Evolutionary conservation across 176 grass and related monocot species (phyloP).

Genomic region (Avena eriantha): DNA sequence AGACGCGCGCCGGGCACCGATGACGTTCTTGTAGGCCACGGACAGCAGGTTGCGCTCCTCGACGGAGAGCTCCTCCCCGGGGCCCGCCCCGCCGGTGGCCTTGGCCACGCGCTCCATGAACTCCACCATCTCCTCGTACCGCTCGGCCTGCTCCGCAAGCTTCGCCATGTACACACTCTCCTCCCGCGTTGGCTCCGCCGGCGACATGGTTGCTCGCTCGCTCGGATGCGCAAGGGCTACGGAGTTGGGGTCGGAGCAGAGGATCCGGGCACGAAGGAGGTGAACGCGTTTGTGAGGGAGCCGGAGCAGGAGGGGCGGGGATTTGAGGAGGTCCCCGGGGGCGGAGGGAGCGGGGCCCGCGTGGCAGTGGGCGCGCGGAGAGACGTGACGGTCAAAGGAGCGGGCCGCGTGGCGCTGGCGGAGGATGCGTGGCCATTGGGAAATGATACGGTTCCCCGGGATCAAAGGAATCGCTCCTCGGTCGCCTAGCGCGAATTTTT

Average conservation of each 20-base stretch:
- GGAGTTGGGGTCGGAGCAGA: neutral
- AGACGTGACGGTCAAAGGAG: constrained; percentile 35
- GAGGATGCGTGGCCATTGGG: neutral
- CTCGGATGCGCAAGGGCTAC: neutral
- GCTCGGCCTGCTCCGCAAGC: constrained; percentile 88
- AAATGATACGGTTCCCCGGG: too few relatives aligned
- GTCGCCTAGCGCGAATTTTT: too few relatives aligned
- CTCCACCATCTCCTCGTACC: constrained; percentile 94
- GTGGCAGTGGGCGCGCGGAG: constrained; percentile 24
- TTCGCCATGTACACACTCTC: constrained; percentile 94
- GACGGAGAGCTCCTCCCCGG: constrained; percentile 72
- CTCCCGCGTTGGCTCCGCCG: constrained; percentile 64
- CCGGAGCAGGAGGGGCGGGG: constrained; percentile 12
- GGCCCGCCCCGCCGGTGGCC: constrained; percentile 51
- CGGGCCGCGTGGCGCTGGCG: constrained; percentile 23
- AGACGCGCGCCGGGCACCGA: constrained; percentile 72
- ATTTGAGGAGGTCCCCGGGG: constrained; percentile 42
- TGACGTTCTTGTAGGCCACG: constrained; percentile 93
- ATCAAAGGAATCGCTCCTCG: too few relatives aligned
- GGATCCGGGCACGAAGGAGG: constrained; percentile 12
- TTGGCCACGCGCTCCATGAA: constrained; percentile 86
- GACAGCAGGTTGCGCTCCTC: constrained; percentile 94
- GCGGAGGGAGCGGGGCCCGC: neutral
- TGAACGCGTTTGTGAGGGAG: constrained; percentile 27
- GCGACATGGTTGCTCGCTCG: constrained; percentile 47